These are phyloP conservation scores for Leccinum subgranulosum DNA, from an alignment of 768 basidiomycete genomes.

Conservation along the genomic window DNA sequence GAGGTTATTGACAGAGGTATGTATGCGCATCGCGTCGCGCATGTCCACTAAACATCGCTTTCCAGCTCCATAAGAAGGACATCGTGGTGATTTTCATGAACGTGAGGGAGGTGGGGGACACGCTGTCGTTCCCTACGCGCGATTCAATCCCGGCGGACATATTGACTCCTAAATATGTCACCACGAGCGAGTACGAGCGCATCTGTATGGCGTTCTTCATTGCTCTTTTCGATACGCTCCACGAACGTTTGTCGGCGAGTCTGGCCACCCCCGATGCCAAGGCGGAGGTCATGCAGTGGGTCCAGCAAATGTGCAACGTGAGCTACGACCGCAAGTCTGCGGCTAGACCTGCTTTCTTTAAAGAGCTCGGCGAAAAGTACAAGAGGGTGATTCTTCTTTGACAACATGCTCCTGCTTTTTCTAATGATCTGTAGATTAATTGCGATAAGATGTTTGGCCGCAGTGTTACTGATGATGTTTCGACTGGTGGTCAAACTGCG, in stretches of 20 bases:
- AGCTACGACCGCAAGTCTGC: background rate
- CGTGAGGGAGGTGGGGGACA: background rate
- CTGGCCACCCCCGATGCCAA: background rate
- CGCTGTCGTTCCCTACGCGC: background rate
- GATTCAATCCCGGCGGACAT: background rate
- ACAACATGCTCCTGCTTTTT: background rate
- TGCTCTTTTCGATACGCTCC: conserved; percentile 8
- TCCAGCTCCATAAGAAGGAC: background rate
- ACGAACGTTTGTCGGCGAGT: background rate
- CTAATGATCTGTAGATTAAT: background rate
- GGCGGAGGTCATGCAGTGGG: background rate
- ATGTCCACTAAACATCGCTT: background rate
- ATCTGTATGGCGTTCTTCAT: conserved; percentile 4
- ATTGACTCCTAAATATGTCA: background rate
- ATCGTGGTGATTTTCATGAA: background rate
- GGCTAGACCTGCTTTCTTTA: background rate
- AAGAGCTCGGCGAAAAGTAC: background rate
- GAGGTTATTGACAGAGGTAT: conserved; percentile 2
- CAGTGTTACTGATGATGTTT: background rate
- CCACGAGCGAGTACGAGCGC: background rate
- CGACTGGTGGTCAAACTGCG: background rate
- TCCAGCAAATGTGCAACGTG: background rate
- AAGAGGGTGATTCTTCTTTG: background rate
- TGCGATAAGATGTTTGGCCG: background rate
- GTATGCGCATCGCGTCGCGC: background rate